A percentile compares a stretch with the other conserved stretches of the same genome.
These are phyloP conservation scores for Eucalyptus grandis DNA, from an alignment of 345 rosid genomes.

Conservation along the genomic window DNA sequence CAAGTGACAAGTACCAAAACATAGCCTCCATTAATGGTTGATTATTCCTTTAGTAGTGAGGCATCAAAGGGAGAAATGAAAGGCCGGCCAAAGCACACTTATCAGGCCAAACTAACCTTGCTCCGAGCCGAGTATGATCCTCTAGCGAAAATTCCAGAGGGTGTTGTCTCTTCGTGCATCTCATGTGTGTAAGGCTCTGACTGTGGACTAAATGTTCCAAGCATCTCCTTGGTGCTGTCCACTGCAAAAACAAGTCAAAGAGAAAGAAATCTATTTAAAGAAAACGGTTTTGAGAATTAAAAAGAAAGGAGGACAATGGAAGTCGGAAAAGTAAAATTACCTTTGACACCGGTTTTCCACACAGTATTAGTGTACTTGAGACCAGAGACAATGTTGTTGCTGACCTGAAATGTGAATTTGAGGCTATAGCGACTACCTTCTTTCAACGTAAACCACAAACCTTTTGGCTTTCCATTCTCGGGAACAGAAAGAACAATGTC, in stretches of 20 bases:
- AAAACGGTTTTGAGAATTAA: neutral
- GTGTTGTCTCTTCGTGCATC: constrained; percentile 78
- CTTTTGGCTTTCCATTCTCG: constrained; percentile 53
- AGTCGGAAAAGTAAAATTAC: constrained; percentile 6
- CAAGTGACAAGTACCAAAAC: neutral
- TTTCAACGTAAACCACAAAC: constrained; percentile 79
- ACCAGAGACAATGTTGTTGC: constrained; percentile 87
- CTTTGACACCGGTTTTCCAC: constrained; percentile 75
- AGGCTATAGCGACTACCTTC: constrained; percentile 78
- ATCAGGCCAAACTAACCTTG: constrained; percentile 31
- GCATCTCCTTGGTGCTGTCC: constrained; percentile 77
- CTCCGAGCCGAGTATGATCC: constrained; percentile 82
- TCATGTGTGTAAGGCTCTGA: constrained; percentile 68
- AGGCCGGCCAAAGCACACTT: neutral
- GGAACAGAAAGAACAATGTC: constrained; percentile 64
- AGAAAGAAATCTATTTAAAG: neutral
- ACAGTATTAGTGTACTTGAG: constrained; percentile 65
- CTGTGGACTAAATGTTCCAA: constrained; percentile 94
- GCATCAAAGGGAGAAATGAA: neutral
- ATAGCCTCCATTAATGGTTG: neutral
- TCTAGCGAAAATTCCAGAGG: constrained; percentile 85
- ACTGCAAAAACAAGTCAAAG: constrained; percentile 22
- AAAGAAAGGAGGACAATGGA: neutral
- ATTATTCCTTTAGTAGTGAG: neutral
- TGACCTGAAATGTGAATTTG: constrained; percentile 58